phyloP scores from a whole-genome alignment of 768 basidiomycete species.

The Boletus tomentosulus region DNA sequence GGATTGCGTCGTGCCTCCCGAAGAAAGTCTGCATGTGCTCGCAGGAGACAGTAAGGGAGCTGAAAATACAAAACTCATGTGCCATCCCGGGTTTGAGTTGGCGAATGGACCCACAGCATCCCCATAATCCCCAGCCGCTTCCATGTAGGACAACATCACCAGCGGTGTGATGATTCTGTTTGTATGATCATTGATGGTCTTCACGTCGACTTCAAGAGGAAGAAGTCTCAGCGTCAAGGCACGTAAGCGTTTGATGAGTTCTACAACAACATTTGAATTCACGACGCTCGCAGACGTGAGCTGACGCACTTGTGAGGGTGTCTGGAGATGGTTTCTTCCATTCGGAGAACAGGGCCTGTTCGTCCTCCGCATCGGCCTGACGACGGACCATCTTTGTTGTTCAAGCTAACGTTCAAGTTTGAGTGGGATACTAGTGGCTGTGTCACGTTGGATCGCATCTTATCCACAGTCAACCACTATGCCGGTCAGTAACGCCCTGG shows the following conservation, averaged over 20 bases:
- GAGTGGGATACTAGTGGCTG: neutral
- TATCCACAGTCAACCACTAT: constrained; percentile 31
- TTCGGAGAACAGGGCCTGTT: constrained; percentile 40
- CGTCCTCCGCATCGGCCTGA: constrained; percentile 24
- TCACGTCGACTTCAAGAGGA: constrained; percentile 73
- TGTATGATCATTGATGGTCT: constrained; percentile 66
- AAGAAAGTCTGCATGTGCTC: constrained; percentile 76
- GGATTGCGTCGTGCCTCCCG: constrained; percentile 78
- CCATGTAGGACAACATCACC: constrained; percentile 71
- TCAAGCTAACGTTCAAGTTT: neutral
- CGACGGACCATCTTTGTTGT: constrained; percentile 24
- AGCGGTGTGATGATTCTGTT: constrained; percentile 79
- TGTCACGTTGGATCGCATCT: constrained; percentile 28
- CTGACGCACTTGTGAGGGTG: constrained; percentile 65
- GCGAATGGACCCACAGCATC: constrained; percentile 59
- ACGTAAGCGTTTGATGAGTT: constrained; percentile 76
- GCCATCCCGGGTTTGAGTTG: neutral
- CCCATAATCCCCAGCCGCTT: constrained; percentile 82
- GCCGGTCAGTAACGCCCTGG: constrained; percentile 45
- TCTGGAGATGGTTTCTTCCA: constrained; percentile 60
- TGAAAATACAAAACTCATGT: constrained; percentile 24
- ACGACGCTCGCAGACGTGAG: neutral
- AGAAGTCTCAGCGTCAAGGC: constrained; percentile 71
- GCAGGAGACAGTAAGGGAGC: constrained; percentile 80
- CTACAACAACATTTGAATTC: constrained; percentile 34